These are phyloP conservation scores for Populus alba DNA, from an alignment of 345 rosid genomes.

Conservation along the genomic window DNA sequence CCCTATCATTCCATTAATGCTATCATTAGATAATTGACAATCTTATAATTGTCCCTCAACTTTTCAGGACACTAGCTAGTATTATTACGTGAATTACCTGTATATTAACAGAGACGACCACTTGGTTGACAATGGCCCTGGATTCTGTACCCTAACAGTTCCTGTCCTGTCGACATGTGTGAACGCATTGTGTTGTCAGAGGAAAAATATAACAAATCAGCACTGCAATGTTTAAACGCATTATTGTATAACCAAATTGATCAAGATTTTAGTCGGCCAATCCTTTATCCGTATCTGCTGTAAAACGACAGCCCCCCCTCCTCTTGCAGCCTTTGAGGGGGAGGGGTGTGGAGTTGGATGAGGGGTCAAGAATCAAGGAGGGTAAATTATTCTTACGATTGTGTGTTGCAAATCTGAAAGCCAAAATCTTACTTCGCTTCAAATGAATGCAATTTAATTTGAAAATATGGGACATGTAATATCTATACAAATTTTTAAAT, in stretches of 20 bases:
- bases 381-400: not conserved
- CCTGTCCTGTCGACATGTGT: not conserved
- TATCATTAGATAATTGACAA: not conserved
- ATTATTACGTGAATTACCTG: not conserved
- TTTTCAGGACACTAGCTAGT: not conserved
- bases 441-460: too few species aligned
- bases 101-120: not conserved
- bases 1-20: not conserved
- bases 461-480: too few species aligned
- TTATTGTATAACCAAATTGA: not conserved
- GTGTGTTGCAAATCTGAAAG: not conserved
- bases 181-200: not conserved
- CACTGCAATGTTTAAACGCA: not conserved
- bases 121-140: not conserved
- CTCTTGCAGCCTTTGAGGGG: not conserved
- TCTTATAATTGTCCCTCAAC: not conserved
- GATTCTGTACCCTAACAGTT: not conserved
- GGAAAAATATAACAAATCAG: not conserved
- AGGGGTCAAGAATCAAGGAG: constrained; percentile 11
- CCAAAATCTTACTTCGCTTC: not conserved
- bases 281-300: not conserved
- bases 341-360: constrained; percentile 1
- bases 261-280: not conserved
- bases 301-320: not conserved
- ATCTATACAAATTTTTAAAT: too few species aligned